These are phyloP conservation scores for Pouteria glomerata DNA, from an alignment of 148 eudicot genomes.

Conservation along the genomic window DNA sequence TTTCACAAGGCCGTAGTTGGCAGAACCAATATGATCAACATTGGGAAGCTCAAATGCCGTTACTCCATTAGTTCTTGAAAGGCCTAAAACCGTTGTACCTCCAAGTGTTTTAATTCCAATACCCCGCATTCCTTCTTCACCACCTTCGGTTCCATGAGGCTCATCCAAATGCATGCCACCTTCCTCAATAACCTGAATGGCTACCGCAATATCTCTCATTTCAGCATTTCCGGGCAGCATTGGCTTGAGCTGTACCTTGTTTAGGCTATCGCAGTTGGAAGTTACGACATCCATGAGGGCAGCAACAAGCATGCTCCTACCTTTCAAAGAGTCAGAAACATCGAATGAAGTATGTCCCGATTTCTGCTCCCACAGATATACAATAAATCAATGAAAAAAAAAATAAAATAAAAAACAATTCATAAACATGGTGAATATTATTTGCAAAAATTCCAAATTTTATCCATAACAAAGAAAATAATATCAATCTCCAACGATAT, in stretches of 20 bases:
- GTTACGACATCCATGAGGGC: slow-evolving; percentile 98
- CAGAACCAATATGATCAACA: slow-evolving; percentile 19
- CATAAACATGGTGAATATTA: slow-evolving; percentile 13
- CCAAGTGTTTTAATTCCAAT: slow-evolving; percentile 95
- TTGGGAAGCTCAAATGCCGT: slow-evolving; percentile 36
- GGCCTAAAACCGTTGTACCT: slow-evolving; percentile 78
- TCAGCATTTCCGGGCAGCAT: slow-evolving; percentile 77
- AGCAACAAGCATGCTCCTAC: slow-evolving; percentile 99
- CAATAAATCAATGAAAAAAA: slow-evolving; percentile 23
- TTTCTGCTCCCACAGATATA: slow-evolving; percentile 68
- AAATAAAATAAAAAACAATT: slow-evolving; percentile 1
- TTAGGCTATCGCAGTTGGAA: slow-evolving; percentile 68
- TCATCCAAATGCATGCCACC: slow-evolving; percentile 92
- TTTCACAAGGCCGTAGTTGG: slow-evolving; percentile 24
- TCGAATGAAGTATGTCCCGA: slow-evolving; percentile 59
- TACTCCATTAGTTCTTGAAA: slow-evolving; percentile 49
- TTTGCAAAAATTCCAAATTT: slow-evolving; percentile 3
- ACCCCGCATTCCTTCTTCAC: slow-evolving; percentile 76
- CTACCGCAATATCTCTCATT: slow-evolving; percentile 88
- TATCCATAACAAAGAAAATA: not conserved
- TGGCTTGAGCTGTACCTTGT: slow-evolving; percentile 46
- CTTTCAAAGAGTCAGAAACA: slow-evolving; percentile 84
- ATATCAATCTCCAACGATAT: not conserved
- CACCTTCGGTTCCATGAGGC: slow-evolving; percentile 47
- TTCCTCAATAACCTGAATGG: slow-evolving; percentile 84